A percentile compares a stretch with the other conserved stretches of the same genome.
Conservation (phyloP, 257 asterid species). For the Solanum boliviense region DNA sequence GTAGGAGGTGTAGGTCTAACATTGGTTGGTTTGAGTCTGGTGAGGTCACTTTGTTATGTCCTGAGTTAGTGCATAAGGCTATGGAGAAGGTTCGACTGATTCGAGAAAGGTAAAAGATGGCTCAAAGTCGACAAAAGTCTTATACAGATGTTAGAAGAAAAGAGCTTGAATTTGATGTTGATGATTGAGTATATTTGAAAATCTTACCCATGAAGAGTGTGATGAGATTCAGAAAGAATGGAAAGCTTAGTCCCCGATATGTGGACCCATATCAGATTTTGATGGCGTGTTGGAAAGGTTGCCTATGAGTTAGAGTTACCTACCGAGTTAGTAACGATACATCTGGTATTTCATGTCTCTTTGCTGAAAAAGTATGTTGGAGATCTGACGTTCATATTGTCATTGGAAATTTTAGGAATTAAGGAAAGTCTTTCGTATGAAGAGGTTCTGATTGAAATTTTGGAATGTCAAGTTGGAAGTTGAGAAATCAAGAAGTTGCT, state of each 20-base stretch:
- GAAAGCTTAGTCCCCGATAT: background rate
- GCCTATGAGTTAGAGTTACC: background rate
- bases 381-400: background rate
- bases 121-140: background rate
- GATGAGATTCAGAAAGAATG: background rate
- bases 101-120: background rate
- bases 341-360: background rate
- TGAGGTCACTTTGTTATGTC: background rate
- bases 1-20: background rate
- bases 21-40: background rate
- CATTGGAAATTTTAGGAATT: background rate
- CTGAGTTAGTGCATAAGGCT: background rate
- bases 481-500: background rate
- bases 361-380: background rate
- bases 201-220: background rate
- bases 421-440: background rate
- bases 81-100: background rate
- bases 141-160: background rate
- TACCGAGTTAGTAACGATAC: no score
- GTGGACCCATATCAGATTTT: background rate
- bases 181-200: background rate
- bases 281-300: background rate
- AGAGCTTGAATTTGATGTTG: background rate
- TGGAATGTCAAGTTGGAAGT: no score
- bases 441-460: background rate